phyloP scores from a whole-genome alignment of 208 protist genomes.

The Endotrypanum monterogeii region DNA sequence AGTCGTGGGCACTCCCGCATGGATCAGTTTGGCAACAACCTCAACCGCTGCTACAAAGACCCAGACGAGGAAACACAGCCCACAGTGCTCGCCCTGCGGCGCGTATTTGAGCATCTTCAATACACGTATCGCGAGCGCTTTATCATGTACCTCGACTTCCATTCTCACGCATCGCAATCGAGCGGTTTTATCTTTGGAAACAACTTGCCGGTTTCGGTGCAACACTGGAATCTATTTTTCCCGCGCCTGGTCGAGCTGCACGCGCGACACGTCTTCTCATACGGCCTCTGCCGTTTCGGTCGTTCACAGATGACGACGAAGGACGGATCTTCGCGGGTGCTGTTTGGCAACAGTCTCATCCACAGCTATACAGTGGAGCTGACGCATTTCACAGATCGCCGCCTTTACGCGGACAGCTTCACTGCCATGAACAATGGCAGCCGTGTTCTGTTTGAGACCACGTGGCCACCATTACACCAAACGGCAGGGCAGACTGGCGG shows the following conservation, averaged over 20 bases:
- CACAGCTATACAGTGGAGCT: conserved; percentile 89
- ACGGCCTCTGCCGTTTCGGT: conserved; percentile 73
- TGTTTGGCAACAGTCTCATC: conserved; percentile 77
- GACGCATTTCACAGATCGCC: conserved; percentile 75
- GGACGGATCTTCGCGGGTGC: conserved; percentile 79
- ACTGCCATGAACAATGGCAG: conserved; percentile 44
- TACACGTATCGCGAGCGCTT: conserved; percentile 69
- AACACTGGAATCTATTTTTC: conserved; percentile 89
- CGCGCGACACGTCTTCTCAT: conserved; percentile 73
- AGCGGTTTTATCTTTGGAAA: conserved; percentile 94
- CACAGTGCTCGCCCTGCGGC: conserved; percentile 78
- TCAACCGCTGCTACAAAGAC: conserved; percentile 94
- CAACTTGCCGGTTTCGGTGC: conserved; percentile 61
- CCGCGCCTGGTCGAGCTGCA: conserved; percentile 78
- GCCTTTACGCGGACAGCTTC: conserved; percentile 59
- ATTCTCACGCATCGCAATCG: conserved; percentile 92
- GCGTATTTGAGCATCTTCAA: conserved; percentile 78
- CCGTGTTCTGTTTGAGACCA: conserved; percentile 26
- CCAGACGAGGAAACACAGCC: conserved; percentile 76
- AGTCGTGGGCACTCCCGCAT: conserved; percentile 91
- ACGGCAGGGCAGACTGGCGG: conserved; percentile 1
- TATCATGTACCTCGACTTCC: conserved; percentile 92
- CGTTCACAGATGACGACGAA: conserved; percentile 76
- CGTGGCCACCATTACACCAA: conserved; percentile 20
- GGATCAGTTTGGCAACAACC: conserved; percentile 91